These are phyloP conservation scores for Panicum virgatum DNA, from an alignment of 202 grass and related monocot species.

Conservation along the genomic window DNA sequence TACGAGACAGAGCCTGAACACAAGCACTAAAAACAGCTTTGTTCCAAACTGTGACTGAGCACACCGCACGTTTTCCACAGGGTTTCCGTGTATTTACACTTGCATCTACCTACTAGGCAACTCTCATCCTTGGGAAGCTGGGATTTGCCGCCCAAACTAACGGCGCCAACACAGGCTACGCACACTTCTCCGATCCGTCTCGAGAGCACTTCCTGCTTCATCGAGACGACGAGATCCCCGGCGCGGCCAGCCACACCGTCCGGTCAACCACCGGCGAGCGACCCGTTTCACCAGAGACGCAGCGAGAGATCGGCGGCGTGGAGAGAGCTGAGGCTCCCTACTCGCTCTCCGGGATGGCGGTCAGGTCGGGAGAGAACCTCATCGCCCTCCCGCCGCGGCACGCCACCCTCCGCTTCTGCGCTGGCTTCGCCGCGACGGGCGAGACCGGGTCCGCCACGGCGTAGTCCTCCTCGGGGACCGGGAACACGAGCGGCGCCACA, in stretches of 20 bases:
- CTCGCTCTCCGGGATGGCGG: slow-evolving; percentile 64
- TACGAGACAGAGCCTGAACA: background rate
- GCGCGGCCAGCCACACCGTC: background rate
- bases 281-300: background rate
- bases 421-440: background rate
- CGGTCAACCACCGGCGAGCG: slow-evolving; percentile 22
- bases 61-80: slow-evolving; percentile 15
- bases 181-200: background rate
- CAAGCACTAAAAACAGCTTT: slow-evolving; percentile 18
- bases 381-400: slow-evolving; percentile 29
- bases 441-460: background rate
- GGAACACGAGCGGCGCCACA: slow-evolving; percentile 62
- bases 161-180: slow-evolving; percentile 19
- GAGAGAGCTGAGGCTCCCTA: background rate
- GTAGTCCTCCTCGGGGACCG: slow-evolving; percentile 39
- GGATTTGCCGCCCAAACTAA: slow-evolving; percentile 28
- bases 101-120: slow-evolving; percentile 19
- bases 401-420: slow-evolving; percentile 31
- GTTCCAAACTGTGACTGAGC: slow-evolving; percentile 9
- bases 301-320: background rate
- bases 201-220: background rate
- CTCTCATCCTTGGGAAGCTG: background rate
- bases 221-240: background rate
- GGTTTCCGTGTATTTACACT: slow-evolving; percentile 25
- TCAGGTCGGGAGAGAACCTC: slow-evolving; percentile 63